Base-by-base conservation (phyloP, 2,329 filamentous ascomycete species). In the Colletotrichum trifolii region DNA sequence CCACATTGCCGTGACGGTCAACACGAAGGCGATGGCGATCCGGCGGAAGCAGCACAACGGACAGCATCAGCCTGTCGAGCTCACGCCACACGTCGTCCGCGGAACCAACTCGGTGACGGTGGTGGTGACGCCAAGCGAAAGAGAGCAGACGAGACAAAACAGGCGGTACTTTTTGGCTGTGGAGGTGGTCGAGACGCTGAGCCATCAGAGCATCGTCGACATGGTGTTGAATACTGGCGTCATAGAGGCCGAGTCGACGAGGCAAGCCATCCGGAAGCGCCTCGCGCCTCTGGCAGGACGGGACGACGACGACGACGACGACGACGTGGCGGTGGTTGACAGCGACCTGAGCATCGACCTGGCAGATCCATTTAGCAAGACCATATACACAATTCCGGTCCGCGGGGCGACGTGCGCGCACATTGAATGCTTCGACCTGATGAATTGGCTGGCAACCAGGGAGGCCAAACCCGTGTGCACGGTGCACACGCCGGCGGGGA, bases 391-490 rank as follows among this genome's bases (percentile, higher is more conserved):
- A 6, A 82, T 85, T 0, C 95, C 96, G 1, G 92, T 90, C 2
- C 89, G 94, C 35, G 89, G 93, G 34, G 79, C 72, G 8, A 71
- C 76, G 3, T 99, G 96, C 75, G 80, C 81, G 33, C 95, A 99
- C 73, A 81, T 90, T 40, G 93, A 97, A 73, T 97, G 94, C 73
- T 97, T 98, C 73, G 95, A 98, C 74, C 87, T 97, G 8, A 85
- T 91, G 17, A 94, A 87, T 1, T 98, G 93, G 81, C 84, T 99
- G 8, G 76, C 82, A 12, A 92, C 90, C 6, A 87, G 92, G 46
- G 81, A 82, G 6, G 77, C 78, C 12, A 84, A 83, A 66, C 74
- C 77, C 33, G 70, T 69, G 36, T 83, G 80, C 69, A 70, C 72
- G 54, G 74, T 81, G 54, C 62, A 68, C 33, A 67, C 70, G 25